phyloP scores from a whole-genome alignment of 129 eudicot species.

The Arctium minus region DNA sequence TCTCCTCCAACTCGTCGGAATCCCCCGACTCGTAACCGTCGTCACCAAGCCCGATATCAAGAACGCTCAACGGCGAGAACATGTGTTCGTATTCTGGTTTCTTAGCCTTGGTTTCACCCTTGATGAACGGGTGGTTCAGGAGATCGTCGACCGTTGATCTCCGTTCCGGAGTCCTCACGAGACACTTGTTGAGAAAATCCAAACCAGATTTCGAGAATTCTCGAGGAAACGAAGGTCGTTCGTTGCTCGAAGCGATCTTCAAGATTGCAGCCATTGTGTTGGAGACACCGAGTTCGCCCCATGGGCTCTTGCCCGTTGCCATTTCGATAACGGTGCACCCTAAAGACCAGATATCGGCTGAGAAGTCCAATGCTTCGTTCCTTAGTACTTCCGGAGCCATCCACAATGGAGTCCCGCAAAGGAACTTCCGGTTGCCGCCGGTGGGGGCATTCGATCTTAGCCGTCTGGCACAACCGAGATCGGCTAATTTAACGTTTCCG shows the following conservation, averaged over 20 bases:
- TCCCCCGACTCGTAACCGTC: slow-evolving; percentile 32
- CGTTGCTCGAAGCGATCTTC: slow-evolving; percentile 47
- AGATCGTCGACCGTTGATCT: slow-evolving; percentile 47
- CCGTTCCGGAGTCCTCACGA: slow-evolving; percentile 41
- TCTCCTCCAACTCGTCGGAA: slow-evolving; percentile 18
- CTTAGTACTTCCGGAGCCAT: slow-evolving; percentile 80
- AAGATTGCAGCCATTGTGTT: slow-evolving; percentile 50
- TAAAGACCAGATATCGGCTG: slow-evolving; percentile 80
- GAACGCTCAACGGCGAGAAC: slow-evolving; percentile 55
- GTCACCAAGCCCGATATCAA: slow-evolving; percentile 36
- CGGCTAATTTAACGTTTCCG: slow-evolving; percentile 57
- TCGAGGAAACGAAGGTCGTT: slow-evolving; percentile 44
- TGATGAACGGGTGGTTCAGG: slow-evolving; percentile 59
- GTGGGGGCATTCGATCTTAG: neutral
- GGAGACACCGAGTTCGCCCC: slow-evolving; percentile 36
- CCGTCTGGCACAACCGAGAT: slow-evolving; percentile 64
- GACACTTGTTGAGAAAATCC: slow-evolving; percentile 62
- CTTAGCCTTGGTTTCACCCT: neutral
- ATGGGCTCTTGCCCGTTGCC: slow-evolving; percentile 64
- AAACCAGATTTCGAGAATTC: slow-evolving; percentile 44
- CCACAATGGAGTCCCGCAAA: slow-evolving; percentile 79
- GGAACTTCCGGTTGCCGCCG: neutral
- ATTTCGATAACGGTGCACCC: slow-evolving; percentile 81
- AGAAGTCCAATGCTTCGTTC: slow-evolving; percentile 43
- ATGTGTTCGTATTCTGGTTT: slow-evolving; percentile 7